Evolutionary conservation across 805 yeast species (phyloP).

Genomic region (Ogataea paraovalis): DNA sequence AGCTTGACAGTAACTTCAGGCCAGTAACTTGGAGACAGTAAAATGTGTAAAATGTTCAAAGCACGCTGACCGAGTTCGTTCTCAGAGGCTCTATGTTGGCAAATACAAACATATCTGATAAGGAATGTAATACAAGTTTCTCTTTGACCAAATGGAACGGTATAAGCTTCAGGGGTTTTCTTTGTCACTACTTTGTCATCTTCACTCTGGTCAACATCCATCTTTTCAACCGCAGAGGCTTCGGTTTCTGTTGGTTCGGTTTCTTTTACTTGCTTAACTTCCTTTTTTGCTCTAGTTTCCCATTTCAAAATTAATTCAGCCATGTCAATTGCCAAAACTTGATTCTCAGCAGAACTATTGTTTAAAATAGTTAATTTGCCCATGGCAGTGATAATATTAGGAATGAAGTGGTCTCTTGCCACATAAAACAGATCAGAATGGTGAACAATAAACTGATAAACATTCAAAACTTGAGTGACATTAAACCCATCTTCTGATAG

Average conservation of each 20-base stretch:
- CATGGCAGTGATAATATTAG: constrained; percentile 87
- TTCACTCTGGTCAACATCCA: constrained; percentile 19
- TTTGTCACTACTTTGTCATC: neutral
- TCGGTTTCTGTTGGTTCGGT: constrained; percentile 2
- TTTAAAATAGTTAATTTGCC: constrained; percentile 79
- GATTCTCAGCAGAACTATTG: constrained; percentile 77
- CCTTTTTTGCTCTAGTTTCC: constrained; percentile 56
- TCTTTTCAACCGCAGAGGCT: constrained; percentile 11
- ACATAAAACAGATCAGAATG: constrained; percentile 81
- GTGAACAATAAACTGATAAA: constrained; percentile 83
- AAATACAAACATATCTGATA: constrained; percentile 81
- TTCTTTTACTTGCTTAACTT: constrained; percentile 15
- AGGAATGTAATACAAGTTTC: constrained; percentile 89
- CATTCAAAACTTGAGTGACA: constrained; percentile 78
- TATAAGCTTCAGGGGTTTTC: constrained; percentile 35
- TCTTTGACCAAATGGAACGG: constrained; percentile 71
- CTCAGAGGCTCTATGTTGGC: constrained; percentile 80
- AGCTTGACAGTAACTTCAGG: constrained; percentile 84
- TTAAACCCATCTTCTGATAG: constrained; percentile 86
- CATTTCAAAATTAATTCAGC: constrained; percentile 82
- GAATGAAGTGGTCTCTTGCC: constrained; percentile 84
- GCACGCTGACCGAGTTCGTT: constrained; percentile 80
- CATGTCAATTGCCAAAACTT: constrained; percentile 79
- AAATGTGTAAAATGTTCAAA: constrained; percentile 66
- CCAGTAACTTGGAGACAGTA: constrained; percentile 76